Evolutionary conservation across 805 yeast genomes (phyloP), one percentile per base, ranked within the genome.

Genomic region (Kodamaea kakaduensis): DNA sequence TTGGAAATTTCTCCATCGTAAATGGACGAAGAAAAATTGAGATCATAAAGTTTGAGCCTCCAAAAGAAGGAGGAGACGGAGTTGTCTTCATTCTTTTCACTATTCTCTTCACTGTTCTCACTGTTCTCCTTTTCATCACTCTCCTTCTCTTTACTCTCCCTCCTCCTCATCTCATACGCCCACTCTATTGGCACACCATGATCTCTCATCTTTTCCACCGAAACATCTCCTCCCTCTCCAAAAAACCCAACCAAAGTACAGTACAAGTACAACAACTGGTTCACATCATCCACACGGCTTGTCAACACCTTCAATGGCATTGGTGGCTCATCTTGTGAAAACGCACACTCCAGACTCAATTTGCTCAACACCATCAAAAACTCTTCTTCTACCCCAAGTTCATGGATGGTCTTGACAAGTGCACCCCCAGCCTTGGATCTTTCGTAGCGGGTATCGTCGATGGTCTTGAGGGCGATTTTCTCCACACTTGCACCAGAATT

Each of bases 241-340:
- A 73, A 78, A 42, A 74, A 77, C 20, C 73, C 69, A 7, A 84
- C 49, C 38, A 84, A 54, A 13, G 81, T 78, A 18, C 73, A 66
- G 45, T 74, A 80, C 15, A 84, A 75, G 58, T 80, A 83, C 17
- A 84, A 54, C n/a, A 86, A 71, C 1, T 78, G 69, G 8, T 69
- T 67, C 39, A 84, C 58, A 43, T 87, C 95, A 51, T 89, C 97
- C 43, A 73, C 75, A 41, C 79, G 71, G 34, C 75, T 72, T 0
- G 93, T 77, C 34, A 87, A 56, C 15, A 87, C 77, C 51, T 89
- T 89, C 49, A 83, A 73, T 44, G 79, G 83, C 3, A 68, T 57
- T 21, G 58, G 55, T 2, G 47, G 51, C 4, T 52, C 48, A 1
- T 57, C 53, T 14, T 3, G 9, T 9, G 27, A 25, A 6, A 57